Evolutionary conservation across 2,329 filamentous ascomycete species (phyloP).

Genomic region (Torrubiella hemipterigena): DNA sequence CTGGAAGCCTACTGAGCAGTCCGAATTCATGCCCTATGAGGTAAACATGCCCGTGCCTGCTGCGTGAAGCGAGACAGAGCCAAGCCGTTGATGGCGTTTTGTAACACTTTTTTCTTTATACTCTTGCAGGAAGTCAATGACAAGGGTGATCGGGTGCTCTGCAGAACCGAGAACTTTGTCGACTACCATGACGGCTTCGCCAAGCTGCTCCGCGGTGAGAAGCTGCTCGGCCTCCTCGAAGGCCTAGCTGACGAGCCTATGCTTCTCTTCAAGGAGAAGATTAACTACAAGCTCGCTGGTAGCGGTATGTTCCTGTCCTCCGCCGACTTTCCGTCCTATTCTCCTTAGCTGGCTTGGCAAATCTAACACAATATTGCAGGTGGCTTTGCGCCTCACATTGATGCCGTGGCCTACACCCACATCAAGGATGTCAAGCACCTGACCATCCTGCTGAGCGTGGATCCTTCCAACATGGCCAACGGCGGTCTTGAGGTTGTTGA

Average conservation of each 20-base stretch:
- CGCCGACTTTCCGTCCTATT: no score
- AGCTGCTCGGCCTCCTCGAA: slow-evolving; percentile 7
- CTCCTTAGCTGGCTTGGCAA: no score
- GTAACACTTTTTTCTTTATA: no score
- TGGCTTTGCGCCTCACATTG: slow-evolving; percentile 12
- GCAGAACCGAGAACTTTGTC: slow-evolving; percentile 10
- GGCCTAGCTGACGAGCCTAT: slow-evolving; percentile 9
- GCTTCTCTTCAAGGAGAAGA: slow-evolving; percentile 11
- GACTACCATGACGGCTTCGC: slow-evolving; percentile 9
- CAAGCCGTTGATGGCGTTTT: no score
- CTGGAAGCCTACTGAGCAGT: slow-evolving; percentile 7
- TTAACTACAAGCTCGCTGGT: slow-evolving; percentile 11
- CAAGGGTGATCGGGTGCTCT: slow-evolving; percentile 9
- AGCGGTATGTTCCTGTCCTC: slow-evolving; percentile 6
- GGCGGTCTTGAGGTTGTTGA: slow-evolving; percentile 9
- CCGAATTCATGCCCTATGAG: slow-evolving; percentile 9
- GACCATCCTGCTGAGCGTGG: slow-evolving; percentile 10
- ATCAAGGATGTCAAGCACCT: slow-evolving; percentile 10
- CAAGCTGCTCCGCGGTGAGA: slow-evolving; percentile 7
- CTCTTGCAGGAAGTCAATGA: slow-evolving; percentile 8
- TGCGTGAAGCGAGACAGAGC: no score
- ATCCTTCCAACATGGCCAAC: slow-evolving; percentile 8
- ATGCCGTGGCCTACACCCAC: slow-evolving; percentile 10
- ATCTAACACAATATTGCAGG: slow-evolving; percentile 3
- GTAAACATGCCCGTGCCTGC: no score